A percentile compares a stretch with the other conserved stretches of the same genome.
Evolutionary conservation across 352 stramenopile genomes (phyloP).

Genomic region (Globisporangium mamillatum): DNA sequence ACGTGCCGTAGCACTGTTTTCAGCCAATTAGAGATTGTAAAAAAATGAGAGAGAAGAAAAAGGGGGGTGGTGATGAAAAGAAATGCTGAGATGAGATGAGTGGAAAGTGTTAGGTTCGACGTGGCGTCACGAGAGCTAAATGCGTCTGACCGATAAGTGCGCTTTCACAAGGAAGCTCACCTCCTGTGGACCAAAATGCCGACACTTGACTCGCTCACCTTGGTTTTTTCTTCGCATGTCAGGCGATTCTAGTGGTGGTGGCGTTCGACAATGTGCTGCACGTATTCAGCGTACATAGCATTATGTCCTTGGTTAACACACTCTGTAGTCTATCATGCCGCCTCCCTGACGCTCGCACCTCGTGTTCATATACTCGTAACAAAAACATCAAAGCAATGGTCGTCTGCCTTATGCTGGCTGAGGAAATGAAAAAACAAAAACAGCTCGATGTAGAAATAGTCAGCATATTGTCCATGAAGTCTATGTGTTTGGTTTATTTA

Average conservation of each 20-base stretch:
- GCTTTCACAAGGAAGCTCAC: neutral
- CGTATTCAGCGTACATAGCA: too few species aligned
- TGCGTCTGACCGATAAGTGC: neutral
- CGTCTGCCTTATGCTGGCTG: neutral
- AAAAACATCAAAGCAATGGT: neutral
- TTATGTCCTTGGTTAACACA: too few species aligned
- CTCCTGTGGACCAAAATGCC: too few species aligned
- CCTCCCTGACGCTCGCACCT: neutral
- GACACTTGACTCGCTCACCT: too few species aligned
- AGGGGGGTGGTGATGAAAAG: neutral
- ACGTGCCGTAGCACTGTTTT: neutral
- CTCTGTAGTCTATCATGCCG: neutral
- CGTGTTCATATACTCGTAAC: neutral
- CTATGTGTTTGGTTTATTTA: slow-evolving; percentile 8
- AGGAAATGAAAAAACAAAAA: neutral
- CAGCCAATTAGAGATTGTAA: neutral
- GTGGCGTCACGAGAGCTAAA: neutral
- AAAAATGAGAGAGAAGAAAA: neutral
- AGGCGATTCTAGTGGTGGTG: too few species aligned
- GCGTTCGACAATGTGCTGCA: too few species aligned
- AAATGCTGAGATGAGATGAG: neutral
- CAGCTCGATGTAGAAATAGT: neutral
- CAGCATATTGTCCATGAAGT: slow-evolving; percentile 2
- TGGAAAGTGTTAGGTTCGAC: neutral
- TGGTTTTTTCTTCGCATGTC: too few species aligned